Base-by-base conservation (phyloP, 2,329 filamentous ascomycete species). In the Pseudodiploospora longispora region DNA sequence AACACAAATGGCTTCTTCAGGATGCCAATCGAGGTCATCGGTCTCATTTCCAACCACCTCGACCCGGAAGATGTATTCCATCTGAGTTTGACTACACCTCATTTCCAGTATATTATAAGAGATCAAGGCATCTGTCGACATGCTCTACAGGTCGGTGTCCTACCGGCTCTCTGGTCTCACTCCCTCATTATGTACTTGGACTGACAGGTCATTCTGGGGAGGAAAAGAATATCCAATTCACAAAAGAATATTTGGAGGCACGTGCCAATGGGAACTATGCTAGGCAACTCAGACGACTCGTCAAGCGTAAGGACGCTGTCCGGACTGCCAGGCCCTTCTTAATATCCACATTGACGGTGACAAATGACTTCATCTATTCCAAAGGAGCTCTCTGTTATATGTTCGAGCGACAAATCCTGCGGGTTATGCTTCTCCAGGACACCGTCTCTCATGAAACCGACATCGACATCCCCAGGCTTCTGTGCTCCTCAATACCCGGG, bases 361-460 rank as follows among this genome's bases (percentile, higher is more conserved):
- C 74, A 4, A 72, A 78, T 27, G 68, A 70, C 4, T 87, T 82
- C 59, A 59, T 80, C 2, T 87, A 84, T 57, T 66, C 69, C 12
- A 71, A 78, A 46, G 82, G 84, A 5, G 69, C 77, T 8, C 63
- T 89, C 10, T 86, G 82, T 52, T 83, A 87, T 55, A 71, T 76
- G 8, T 57, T 70, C 35, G 68, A 71, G 36, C 47, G 55, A 32
- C 41, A 58, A 48, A 54, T 58, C 40, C 67, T 89, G 28, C 74
- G 76, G 3, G 59, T 87, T 28, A 66, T 84, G 39, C 68, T 83
- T 47, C 62, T 86, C 12, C 74, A 78, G 51, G 55, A 58, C 6
- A 69, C 70, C 0, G 65, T 64, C 2, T 57, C 56, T 27, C 52
- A 61, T 8, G 82, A 86, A 53, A 62, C 71, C n/a, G 74, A 78